Conservation (phyloP, 257 asterid species). For the Jaltomata sinuosa region DNA sequence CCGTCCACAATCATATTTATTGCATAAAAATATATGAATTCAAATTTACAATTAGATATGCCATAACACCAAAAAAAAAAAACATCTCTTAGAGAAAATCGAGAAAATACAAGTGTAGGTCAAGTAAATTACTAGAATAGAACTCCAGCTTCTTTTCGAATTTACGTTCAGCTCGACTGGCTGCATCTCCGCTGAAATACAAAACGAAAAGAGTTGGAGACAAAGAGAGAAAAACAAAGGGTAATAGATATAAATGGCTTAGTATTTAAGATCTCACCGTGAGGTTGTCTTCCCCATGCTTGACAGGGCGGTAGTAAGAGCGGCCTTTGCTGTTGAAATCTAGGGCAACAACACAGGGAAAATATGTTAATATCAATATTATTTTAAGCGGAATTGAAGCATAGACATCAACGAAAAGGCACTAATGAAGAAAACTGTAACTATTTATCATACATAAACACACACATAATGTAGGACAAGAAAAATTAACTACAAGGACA, state of each 20-base stretch:
- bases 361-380: neutral
- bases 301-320: neutral
- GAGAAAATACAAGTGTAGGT: neutral
- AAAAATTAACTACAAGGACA: neutral
- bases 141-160: constrained; percentile 66
- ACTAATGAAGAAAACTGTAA: neutral
- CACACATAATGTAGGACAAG: neutral
- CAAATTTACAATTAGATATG: neutral
- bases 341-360: neutral
- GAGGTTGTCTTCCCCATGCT: constrained; percentile 42
- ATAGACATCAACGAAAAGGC: neutral
- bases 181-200: constrained; percentile 33
- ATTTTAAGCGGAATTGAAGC: neutral
- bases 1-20: neutral
- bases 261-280: constrained; percentile 10
- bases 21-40: neutral
- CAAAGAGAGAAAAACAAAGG: neutral
- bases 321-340: neutral
- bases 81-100: neutral
- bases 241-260: neutral
- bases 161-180: constrained; percentile 42
- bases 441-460: neutral
- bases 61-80: constrained; percentile 18
- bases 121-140: constrained; percentile 36
- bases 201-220: neutral